A percentile compares a stretch with the other conserved stretches of the same genome.
phyloP scores from a whole-genome alignment of 805 yeast genomes.

The Diddensiella caesifluorescens region DNA sequence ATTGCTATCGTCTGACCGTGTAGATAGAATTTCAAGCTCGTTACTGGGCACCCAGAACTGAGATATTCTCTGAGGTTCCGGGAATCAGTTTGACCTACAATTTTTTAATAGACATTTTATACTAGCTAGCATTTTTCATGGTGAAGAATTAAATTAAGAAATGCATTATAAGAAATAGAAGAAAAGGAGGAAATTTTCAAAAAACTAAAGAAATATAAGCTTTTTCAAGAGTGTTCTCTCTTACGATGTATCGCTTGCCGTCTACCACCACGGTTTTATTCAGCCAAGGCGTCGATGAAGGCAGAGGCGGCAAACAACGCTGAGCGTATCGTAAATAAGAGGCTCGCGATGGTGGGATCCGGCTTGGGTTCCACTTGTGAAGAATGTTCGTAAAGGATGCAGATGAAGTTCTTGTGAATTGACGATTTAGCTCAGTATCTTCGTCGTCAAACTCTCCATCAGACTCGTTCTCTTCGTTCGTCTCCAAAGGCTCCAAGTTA shows the following conservation, averaged over 20 bases:
- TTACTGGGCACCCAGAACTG: conserved; percentile 35
- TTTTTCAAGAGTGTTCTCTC: conserved; percentile 9
- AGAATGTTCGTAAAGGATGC: conserved; percentile 8
- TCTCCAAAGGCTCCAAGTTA: conserved; percentile 3
- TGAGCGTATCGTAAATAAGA: conserved; percentile 21
- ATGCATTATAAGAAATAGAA: not conserved
- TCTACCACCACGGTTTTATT: conserved; percentile 21
- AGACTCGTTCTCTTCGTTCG: conserved; percentile 2
- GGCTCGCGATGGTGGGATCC: conserved; percentile 7
- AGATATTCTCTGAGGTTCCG: conserved; percentile 26
- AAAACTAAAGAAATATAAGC: not conserved
- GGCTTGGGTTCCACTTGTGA: conserved; percentile 19
- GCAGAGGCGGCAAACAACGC: conserved; percentile 22
- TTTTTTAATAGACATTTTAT: conserved; percentile 4
- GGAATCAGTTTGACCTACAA: conserved; percentile 35
- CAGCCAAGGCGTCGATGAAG: conserved; percentile 23
- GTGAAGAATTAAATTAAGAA: not conserved
- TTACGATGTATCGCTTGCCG: conserved; percentile 21
- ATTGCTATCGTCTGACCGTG: conserved; percentile 15
- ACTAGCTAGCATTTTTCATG: too few species aligned
- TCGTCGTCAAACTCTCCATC: conserved; percentile 5
- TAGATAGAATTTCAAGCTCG: conserved; percentile 25
- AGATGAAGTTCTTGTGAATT: conserved; percentile 6
- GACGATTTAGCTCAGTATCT: not conserved
- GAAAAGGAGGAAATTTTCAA: too few species aligned